Evolutionary conservation across 352 stramenopile species (phyloP).

Genomic region (Pythium biforme): DNA sequence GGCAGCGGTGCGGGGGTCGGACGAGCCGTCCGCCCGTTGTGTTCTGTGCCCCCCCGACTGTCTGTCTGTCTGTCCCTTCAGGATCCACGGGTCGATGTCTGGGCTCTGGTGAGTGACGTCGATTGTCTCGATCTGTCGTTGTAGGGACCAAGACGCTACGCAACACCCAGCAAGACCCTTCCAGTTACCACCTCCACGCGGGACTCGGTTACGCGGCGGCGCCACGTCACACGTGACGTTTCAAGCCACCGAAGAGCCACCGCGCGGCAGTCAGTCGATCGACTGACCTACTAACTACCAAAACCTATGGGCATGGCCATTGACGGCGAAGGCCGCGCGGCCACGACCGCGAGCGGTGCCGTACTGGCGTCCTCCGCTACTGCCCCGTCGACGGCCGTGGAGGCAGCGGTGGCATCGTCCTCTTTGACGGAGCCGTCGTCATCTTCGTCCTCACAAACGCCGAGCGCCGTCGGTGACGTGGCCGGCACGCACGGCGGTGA

Average conservation of each 20-base stretch:
- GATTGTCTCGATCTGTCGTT: neutral
- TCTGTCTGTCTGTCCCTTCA: slow-evolving; percentile 23
- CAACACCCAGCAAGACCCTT: neutral
- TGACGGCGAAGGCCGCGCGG: slow-evolving; percentile 46
- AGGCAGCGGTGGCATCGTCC: neutral
- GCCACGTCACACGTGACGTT: slow-evolving; percentile 28
- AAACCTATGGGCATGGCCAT: slow-evolving; percentile 63
- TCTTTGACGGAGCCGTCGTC: neutral
- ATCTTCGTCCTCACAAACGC: neutral
- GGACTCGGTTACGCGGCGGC: slow-evolving; percentile 6
- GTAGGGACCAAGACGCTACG: neutral
- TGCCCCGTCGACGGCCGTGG: neutral
- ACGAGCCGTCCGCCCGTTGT: neutral
- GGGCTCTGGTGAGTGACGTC: neutral
- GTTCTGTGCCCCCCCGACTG: neutral
- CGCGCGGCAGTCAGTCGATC: neutral
- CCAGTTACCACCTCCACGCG: neutral
- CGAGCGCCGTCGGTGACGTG: slow-evolving; percentile 5
- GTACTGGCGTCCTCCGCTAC: neutral
- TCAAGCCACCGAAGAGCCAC: slow-evolving; percentile 10
- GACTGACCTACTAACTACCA: neutral
- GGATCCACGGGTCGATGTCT: slow-evolving; percentile 16
- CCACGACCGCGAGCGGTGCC: slow-evolving; percentile 1
- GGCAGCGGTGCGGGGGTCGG: neutral
- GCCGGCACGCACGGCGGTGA: slow-evolving; percentile 8